phyloP scores from a whole-genome alignment of 306 rosid genomes.

The Hippophae gyantsensis region DNA sequence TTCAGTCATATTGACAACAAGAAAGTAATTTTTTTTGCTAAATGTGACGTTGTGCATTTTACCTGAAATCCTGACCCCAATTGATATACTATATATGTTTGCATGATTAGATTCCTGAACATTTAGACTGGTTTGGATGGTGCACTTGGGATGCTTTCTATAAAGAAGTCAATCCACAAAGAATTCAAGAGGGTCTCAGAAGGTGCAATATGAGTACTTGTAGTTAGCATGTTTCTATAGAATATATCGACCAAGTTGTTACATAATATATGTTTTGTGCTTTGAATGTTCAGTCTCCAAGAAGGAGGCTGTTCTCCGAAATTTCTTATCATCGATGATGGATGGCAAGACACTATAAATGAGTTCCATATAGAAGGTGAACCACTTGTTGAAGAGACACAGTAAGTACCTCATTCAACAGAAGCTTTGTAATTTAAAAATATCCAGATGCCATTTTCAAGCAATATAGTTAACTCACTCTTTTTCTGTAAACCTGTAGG shows the following conservation, averaged over 20 bases:
- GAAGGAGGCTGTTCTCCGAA: conserved; percentile 55
- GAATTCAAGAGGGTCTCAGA: conserved; percentile 53
- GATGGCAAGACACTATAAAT: conserved; percentile 52
- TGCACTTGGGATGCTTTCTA: conserved; percentile 85
- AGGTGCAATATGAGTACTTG: conserved; percentile 23
- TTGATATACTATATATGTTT: background rate
- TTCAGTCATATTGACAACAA: conserved; percentile 48
- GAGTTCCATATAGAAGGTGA: conserved; percentile 48
- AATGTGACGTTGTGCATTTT: background rate
- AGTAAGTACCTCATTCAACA: conserved; percentile 29
- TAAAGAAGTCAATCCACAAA: conserved; percentile 43
- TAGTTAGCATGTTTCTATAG: background rate
- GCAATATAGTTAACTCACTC: background rate
- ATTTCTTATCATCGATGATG: conserved; percentile 65
- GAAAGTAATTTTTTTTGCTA: conserved; percentile 16
- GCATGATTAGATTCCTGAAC: conserved; percentile 27
- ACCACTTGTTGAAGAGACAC: conserved; percentile 38
- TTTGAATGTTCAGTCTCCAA: conserved; percentile 26
- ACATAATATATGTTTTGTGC: background rate
- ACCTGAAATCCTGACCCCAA: background rate
- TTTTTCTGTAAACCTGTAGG: conserved; percentile 26
- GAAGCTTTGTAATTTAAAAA: background rate
- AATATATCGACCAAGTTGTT: background rate
- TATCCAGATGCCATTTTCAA: no score
- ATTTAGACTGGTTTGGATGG: conserved; percentile 79